These are phyloP conservation scores for Dryadomyces quercus-mongolicae DNA, from an alignment of 2,329 filamentous ascomycete species.

Conservation along the genomic window DNA sequence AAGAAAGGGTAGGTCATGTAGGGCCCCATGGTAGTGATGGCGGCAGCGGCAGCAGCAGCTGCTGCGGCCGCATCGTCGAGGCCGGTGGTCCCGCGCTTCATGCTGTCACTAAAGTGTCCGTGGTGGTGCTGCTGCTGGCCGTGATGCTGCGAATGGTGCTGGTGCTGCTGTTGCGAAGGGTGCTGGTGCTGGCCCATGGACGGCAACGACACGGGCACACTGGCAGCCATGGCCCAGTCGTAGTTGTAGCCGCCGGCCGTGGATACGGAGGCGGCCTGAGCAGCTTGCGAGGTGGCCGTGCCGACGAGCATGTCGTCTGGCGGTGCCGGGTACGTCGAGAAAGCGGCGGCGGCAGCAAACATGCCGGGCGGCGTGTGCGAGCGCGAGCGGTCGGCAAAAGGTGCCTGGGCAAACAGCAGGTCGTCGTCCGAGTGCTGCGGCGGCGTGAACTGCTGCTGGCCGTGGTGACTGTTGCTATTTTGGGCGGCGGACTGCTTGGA, in stretches of 20 bases:
- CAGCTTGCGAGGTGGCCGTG: conserved; percentile 21
- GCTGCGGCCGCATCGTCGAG: neutral
- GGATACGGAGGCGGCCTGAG: neutral
- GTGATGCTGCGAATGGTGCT: neutral
- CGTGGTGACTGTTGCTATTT: conserved; percentile 18
- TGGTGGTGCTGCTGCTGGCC: neutral
- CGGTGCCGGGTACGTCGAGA: conserved; percentile 25
- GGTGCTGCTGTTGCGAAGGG: neutral
- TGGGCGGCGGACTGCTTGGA: conserved; percentile 19
- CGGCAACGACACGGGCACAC: neutral
- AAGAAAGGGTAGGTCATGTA: conserved; percentile 59
- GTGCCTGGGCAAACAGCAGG: conserved; percentile 43
- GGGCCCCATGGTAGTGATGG: conserved; percentile 48
- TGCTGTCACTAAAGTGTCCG: conserved; percentile 38
- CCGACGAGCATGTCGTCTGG: conserved; percentile 46
- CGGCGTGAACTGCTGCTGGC: conserved; percentile 45
- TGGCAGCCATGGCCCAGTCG: conserved; percentile 29
- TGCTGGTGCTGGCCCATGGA: neutral
- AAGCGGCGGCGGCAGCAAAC: conserved; percentile 32
- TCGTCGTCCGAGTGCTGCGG: conserved; percentile 52
- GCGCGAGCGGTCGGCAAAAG: conserved; percentile 53
- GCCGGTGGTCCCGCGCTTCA: conserved; percentile 52
- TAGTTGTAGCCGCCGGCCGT: neutral
- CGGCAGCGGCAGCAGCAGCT: neutral
- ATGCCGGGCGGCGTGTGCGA: conserved; percentile 58